Evolutionary conservation across 2,329 filamentous ascomycete genomes (phyloP).

Genomic region (Aureobasidium sp.): DNA sequence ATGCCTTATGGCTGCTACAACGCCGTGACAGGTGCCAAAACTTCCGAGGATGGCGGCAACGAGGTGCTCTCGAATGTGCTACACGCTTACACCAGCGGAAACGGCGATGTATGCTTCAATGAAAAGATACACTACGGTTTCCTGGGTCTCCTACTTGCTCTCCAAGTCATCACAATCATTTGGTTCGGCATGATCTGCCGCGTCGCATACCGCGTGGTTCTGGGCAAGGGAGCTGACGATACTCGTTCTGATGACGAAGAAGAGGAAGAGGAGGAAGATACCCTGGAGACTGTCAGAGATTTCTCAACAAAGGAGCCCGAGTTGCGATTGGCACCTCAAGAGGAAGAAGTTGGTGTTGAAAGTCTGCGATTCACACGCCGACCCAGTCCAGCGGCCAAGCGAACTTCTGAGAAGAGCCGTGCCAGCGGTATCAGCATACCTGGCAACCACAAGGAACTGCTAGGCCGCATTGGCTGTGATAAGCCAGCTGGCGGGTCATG

Average conservation of each 20-base stretch:
- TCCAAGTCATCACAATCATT: slow-evolving; percentile 72
- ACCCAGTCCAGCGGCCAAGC: slow-evolving; percentile 26
- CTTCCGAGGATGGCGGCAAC: slow-evolving; percentile 45
- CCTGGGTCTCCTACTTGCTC: slow-evolving; percentile 64
- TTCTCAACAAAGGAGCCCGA: slow-evolving; percentile 23
- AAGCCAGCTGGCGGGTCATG: slow-evolving; percentile 43
- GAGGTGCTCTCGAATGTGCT: slow-evolving; percentile 53
- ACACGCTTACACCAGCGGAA: slow-evolving; percentile 66
- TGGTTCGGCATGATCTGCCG: slow-evolving; percentile 89
- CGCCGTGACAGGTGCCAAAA: slow-evolving; percentile 47
- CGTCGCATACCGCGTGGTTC: slow-evolving; percentile 73
- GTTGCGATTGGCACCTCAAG: slow-evolving; percentile 29
- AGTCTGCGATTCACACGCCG: slow-evolving; percentile 54
- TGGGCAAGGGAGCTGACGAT: slow-evolving; percentile 74
- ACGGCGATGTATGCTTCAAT: slow-evolving; percentile 69
- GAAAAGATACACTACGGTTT: slow-evolving; percentile 68
- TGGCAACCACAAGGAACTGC: slow-evolving; percentile 70
- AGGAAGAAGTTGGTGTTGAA: slow-evolving; percentile 71
- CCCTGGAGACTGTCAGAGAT: slow-evolving; percentile 21
- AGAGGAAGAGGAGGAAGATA: slow-evolving; percentile 40
- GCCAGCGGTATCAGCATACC: slow-evolving; percentile 53
- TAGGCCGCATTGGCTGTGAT: slow-evolving; percentile 77
- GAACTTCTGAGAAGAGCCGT: slow-evolving; percentile 42
- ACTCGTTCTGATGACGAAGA: slow-evolving; percentile 81
- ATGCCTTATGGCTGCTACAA: slow-evolving; percentile 67